Conservation (phyloP, 176 grass and related monocot species). For the Tuctoria greenei region DNA sequence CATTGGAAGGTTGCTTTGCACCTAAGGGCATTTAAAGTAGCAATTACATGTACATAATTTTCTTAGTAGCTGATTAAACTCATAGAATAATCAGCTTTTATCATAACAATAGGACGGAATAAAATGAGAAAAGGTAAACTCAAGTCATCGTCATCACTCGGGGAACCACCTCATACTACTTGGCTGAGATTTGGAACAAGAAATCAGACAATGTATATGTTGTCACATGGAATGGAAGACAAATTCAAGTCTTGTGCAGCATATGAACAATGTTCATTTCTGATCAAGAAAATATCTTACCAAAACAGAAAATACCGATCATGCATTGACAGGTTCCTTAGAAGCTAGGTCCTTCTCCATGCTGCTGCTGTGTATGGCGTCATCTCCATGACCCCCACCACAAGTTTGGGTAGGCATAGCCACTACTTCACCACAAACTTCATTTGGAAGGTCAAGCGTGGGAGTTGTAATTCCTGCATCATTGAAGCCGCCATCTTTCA, state of each 20-base stretch:
- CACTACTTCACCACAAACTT: slow-evolving; percentile 31
- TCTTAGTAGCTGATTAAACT: neutral
- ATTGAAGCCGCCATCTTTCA: slow-evolving; percentile 24
- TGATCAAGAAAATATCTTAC: neutral
- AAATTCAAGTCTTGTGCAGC: neutral
- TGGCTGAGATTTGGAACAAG: neutral
- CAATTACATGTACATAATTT: neutral
- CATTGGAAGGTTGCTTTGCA: neutral
- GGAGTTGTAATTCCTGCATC: slow-evolving; percentile 21
- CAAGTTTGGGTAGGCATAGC: slow-evolving; percentile 40
- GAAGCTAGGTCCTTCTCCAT: slow-evolving; percentile 41
- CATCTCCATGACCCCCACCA: slow-evolving; percentile 43
- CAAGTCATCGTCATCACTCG: no score
- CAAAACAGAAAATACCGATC: slow-evolving; percentile 29
- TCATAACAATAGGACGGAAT: no score
- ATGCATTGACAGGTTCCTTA: slow-evolving; percentile 43
- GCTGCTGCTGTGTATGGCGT: slow-evolving; percentile 33
- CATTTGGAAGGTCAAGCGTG: slow-evolving; percentile 10
- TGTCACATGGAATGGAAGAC: neutral
- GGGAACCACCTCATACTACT: neutral
- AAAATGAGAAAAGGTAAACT: no score
- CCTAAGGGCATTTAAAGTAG: neutral
- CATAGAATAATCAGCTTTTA: neutral
- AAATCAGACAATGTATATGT: neutral
- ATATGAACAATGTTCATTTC: neutral